Conservation (phyloP, 1,284 basidiomycete genomes). For the Cutaneotrichosporon sp. region DNA sequence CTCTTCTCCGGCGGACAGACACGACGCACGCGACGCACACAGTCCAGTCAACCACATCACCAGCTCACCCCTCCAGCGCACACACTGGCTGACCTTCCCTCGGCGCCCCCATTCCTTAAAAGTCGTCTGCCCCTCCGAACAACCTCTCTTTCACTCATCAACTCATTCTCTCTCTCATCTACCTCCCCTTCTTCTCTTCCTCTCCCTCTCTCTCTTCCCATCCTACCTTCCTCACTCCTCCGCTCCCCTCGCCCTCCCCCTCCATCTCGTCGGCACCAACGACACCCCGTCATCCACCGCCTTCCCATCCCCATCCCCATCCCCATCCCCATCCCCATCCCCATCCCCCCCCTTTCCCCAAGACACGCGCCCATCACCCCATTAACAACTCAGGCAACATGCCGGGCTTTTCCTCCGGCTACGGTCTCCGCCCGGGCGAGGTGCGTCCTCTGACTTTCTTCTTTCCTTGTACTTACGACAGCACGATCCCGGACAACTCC, state of each 20-base stretch:
- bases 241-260: no score
- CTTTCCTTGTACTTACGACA: neutral
- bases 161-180: neutral
- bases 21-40: no score
- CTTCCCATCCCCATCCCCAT: neutral
- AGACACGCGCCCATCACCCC: no score
- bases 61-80: no score
- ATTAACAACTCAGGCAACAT: neutral
- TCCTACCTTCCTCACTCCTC: neutral
- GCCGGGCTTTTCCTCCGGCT: slow-evolving; percentile 26
- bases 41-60: no score
- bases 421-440: slow-evolving; percentile 18
- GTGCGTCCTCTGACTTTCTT: neutral
- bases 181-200: neutral
- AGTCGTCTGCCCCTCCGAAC: neutral
- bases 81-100: neutral
- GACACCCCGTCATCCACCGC: neutral
- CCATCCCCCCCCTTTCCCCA: neutral
- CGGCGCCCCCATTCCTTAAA: no score
- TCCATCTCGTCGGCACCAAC: no score
- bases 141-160: neutral
- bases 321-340: neutral
- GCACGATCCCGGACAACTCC: slow-evolving; percentile 17
- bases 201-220: slow-evolving; percentile 17
- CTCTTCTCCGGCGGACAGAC: no score